phyloP scores from a whole-genome alignment of 202 grass and related monocot genomes.

The Dendrocalamus latiflorus region DNA sequence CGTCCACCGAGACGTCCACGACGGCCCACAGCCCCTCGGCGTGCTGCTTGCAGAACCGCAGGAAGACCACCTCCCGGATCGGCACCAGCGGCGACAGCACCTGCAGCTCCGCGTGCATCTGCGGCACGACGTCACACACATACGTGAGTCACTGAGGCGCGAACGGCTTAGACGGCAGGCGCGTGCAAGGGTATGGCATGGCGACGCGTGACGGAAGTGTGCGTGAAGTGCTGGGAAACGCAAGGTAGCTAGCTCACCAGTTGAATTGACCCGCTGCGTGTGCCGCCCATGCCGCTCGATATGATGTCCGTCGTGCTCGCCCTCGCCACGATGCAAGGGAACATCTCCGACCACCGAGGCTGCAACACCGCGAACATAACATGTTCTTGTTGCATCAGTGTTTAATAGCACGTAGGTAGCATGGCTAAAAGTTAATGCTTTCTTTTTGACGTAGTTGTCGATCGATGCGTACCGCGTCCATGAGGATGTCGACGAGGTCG shows the following conservation, averaged over 20 bases:
- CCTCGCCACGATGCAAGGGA: slow-evolving; percentile 79
- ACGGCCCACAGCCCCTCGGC: slow-evolving; percentile 76
- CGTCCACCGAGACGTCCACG: slow-evolving; percentile 82
- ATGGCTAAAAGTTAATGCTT: background rate
- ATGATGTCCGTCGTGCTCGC: slow-evolving; percentile 71
- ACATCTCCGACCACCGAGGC: slow-evolving; percentile 85
- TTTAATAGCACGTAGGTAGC: background rate
- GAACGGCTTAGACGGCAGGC: background rate
- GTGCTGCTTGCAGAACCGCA: slow-evolving; percentile 98
- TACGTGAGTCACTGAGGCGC: background rate
- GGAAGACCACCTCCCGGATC: slow-evolving; percentile 66
- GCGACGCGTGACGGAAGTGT: background rate
- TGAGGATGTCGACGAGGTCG: slow-evolving; percentile 79
- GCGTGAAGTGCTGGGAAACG: background rate
- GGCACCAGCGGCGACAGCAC: slow-evolving; percentile 85
- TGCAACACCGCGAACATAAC: slow-evolving; percentile 4
- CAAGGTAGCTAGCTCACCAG: slow-evolving; percentile 40
- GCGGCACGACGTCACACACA: background rate
- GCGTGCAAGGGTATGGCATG: background rate
- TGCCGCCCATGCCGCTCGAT: slow-evolving; percentile 73
- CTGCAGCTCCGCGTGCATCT: slow-evolving; percentile 95
- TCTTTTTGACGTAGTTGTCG: background rate
- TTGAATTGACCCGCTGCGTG: slow-evolving; percentile 81
- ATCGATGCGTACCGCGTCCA: slow-evolving; percentile 70
- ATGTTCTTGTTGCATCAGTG: background rate